Base-by-base conservation (phyloP, 176 grass and related monocot species). In the Triticum dicoccoides region DNA sequence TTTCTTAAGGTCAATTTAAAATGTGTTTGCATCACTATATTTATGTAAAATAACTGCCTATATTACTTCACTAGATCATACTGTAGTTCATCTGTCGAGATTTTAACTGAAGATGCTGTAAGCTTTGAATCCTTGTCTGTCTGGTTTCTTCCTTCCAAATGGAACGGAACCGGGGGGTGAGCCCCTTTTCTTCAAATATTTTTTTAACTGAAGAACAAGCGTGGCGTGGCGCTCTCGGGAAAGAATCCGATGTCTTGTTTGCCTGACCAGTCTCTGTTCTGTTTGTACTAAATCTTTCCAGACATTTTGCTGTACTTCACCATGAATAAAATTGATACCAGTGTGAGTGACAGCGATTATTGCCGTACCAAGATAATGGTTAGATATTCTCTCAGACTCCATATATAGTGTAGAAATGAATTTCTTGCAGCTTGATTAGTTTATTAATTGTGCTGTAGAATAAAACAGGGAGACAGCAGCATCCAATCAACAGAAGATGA, bases 281-380 rank as follows among this genome's bases (percentile, higher is more conserved):
- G 21, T 11, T 65, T 86, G 65, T 56, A 90, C 51, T 41, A 78
- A 69, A 78, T 21, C 30, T 88, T 56, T 63, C 13, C 21, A 14
- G 54, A 38, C 27, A 79, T 42, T 49, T 52, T 73, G 27, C 12
- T 49, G 0, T 49, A 4, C 12, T 49, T 49, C 1, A 49, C 45
- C 45, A 49, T 49, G 12, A 49, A 49, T 14, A 49, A 49, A 15
- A 5, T 49, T 49, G 45, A 33, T 20, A 69, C 58, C 3, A 9
- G 58, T 61, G 58, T n/a, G 7, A 61, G 6, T 18, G 51, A 54
- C 51, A 17, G 5, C 6, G 15, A 54, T 18, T 0, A 54, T 54
- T 54, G 51, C 14, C 15, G 0, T 49, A 49, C 49, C 49, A 5
- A 51, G 52, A 56, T 56, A 56, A 56, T 56, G 52, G 52, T 24